Conservation (phyloP, 306 rosid genomes). For the Prunus davidiana region DNA sequence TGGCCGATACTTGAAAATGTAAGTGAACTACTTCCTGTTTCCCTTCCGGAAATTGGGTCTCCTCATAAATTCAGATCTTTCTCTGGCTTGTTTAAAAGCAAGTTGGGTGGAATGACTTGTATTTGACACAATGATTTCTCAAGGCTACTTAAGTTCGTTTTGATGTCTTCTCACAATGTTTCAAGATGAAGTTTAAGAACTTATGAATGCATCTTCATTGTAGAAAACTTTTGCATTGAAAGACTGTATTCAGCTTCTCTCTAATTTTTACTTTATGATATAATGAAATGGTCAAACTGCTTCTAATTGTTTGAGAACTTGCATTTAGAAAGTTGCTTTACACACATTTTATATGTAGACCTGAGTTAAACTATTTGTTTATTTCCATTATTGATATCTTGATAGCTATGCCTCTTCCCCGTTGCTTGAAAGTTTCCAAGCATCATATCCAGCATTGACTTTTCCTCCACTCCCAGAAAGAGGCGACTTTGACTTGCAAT, state of each 20-base stretch:
- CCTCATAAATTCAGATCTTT: neutral
- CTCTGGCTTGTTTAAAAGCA: neutral
- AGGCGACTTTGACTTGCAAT: too few species aligned
- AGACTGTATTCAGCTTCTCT: neutral
- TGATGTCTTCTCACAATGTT: too few species aligned
- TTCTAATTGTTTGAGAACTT: neutral
- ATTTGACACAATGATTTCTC: too few species aligned
- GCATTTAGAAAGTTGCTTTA: neutral
- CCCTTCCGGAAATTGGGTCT: neutral
- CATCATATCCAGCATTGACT: constrained; percentile 57
- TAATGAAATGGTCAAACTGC: neutral
- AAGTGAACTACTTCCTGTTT: constrained; percentile 20
- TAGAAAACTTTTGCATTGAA: too few species aligned
- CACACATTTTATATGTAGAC: neutral
- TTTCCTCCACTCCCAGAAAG: constrained; percentile 35
- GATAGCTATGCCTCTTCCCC: constrained; percentile 29
- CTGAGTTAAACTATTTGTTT: neutral
- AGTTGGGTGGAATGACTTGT: neutral
- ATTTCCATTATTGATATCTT: constrained; percentile 6
- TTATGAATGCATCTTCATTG: neutral
- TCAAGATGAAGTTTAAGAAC: too few species aligned
- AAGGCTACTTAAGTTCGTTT: too few species aligned
- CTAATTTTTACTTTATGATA: neutral
- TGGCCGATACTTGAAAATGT: constrained; percentile 68
- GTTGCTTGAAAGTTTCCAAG: constrained; percentile 67